Evolutionary conservation across 257 asterid genomes (phyloP).

Genomic region (Solanum ahanhuiri): DNA sequence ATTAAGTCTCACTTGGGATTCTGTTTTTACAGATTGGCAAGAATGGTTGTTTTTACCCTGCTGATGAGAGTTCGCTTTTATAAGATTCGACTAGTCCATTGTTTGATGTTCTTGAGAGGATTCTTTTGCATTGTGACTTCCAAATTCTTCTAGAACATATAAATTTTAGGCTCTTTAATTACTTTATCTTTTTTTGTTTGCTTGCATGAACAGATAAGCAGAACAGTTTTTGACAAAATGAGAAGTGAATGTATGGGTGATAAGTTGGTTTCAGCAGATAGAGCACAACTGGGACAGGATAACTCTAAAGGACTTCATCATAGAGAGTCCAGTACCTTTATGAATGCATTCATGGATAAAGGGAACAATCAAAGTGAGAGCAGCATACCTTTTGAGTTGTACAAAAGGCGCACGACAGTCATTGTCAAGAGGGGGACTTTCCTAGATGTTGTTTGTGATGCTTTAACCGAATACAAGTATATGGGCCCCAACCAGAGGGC

Average conservation of each 20-base stretch:
- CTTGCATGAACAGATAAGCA: slow-evolving; percentile 54
- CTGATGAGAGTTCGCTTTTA: neutral
- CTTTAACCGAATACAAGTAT: slow-evolving; percentile 89
- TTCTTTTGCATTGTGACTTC: neutral
- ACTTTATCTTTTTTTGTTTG: neutral
- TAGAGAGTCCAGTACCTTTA: slow-evolving; percentile 24
- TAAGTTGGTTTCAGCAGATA: slow-evolving; percentile 32
- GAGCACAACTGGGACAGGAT: slow-evolving; percentile 18
- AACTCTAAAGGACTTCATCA: slow-evolving; percentile 29
- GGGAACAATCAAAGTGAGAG: slow-evolving; percentile 29
- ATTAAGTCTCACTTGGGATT: neutral
- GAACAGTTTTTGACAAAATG: slow-evolving; percentile 71
- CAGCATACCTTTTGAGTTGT: slow-evolving; percentile 69
- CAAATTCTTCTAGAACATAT: neutral
- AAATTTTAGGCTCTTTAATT: neutral
- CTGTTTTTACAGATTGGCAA: neutral
- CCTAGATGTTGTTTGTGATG: slow-evolving; percentile 73
- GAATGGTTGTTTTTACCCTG: neutral
- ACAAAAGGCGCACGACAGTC: slow-evolving; percentile 80
- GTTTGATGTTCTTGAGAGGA: neutral
- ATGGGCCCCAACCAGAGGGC: slow-evolving; percentile 96
- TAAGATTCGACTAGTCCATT: neutral
- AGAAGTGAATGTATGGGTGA: slow-evolving; percentile 34
- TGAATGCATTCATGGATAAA: slow-evolving; percentile 26
- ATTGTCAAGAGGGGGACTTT: slow-evolving; percentile 57